These are phyloP conservation scores for Ogataea salicorniae DNA, from an alignment of 805 yeast genomes.

Conservation along the genomic window DNA sequence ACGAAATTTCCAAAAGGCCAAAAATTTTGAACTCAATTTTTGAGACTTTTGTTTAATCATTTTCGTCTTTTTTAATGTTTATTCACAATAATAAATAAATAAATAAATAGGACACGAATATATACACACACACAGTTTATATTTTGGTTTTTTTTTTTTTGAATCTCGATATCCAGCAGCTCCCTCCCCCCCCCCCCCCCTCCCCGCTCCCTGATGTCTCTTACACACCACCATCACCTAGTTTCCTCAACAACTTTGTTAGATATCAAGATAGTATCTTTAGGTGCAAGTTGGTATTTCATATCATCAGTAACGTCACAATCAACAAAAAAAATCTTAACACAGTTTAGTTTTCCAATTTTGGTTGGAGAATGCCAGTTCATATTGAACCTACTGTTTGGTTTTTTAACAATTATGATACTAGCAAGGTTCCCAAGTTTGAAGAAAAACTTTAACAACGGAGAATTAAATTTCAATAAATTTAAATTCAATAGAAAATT, in stretches of 20 bases:
- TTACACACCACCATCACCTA: neutral
- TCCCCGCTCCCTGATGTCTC: too few relatives aligned
- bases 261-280: slow-evolving; percentile 33
- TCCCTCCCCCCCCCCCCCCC: too few relatives aligned
- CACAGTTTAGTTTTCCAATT: slow-evolving; percentile 53
- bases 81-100: too few relatives aligned
- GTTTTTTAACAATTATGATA: slow-evolving; percentile 10
- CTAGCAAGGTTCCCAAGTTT: slow-evolving; percentile 8
- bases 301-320: slow-evolving; percentile 63
- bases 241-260: slow-evolving; percentile 19
- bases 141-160: too few relatives aligned
- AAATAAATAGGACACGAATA: too few relatives aligned
- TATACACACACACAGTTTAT: too few relatives aligned
- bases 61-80: too few relatives aligned
- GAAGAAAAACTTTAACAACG: slow-evolving; percentile 41
- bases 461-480: slow-evolving; percentile 43
- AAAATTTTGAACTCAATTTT: too few relatives aligned
- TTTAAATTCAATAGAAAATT: slow-evolving; percentile 32
- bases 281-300: slow-evolving; percentile 57
- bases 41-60: too few relatives aligned
- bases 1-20: too few relatives aligned
- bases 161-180: too few relatives aligned
- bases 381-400: slow-evolving; percentile 38
- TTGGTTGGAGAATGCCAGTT: slow-evolving; percentile 65
- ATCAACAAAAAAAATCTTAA: slow-evolving; percentile 51